Evolutionary conservation across 106 monocot genomes (phyloP), one percentile per base, ranked within the genome.

Genomic region (Dioscorea zingiberensis): DNA sequence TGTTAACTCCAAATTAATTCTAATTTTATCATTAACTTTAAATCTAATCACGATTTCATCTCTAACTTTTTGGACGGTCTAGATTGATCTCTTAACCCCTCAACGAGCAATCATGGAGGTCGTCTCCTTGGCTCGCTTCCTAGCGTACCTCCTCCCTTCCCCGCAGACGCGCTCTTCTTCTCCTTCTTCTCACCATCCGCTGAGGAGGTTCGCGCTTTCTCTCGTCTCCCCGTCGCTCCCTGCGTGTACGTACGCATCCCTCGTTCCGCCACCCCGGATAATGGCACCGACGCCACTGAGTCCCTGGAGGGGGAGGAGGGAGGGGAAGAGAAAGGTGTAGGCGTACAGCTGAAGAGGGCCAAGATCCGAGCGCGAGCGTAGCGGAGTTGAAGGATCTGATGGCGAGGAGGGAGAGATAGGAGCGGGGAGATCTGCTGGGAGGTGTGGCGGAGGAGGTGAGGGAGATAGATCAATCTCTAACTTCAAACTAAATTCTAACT

Each of bases 401-500:
- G 55, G 66, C 57, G 28, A 64, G 53, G 72, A 69, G 53, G 65
- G 64, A 55, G 71, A 64, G 59, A 63, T 56, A 62, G 67, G 78
- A 71, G 51, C 58, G 27, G 55, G 21, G 38, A 54, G 69, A 45
- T 24, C 47, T 84, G 65, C 71, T 76, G 66, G 69, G 47, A 5
- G 91, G 95, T 5, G 95, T 92, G 47, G 68, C 51, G 62, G 87
- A 84, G 73, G 92, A 92, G 75, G 66, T 98, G 21, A 57, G 57
- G 22, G 81, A 84, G 82, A 89, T 98, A 71, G 92, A 98, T n/a
- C n/a, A n/a, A n/a, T n/a, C n/a, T n/a, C n/a, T n/a, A n/a, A n/a
- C n/a, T n/a, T n/a, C n/a, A n/a, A n/a, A n/a, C n/a, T n/a, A n/a
- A n/a, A n/a, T n/a, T n/a, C n/a, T n/a, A n/a, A n/a, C n/a, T n/a